A percentile compares a stretch with the other conserved stretches of the same genome.
These are phyloP conservation scores for Boletellus dicymbophilus DNA, from an alignment of 1,284 basidiomycete species.

Conservation along the genomic window DNA sequence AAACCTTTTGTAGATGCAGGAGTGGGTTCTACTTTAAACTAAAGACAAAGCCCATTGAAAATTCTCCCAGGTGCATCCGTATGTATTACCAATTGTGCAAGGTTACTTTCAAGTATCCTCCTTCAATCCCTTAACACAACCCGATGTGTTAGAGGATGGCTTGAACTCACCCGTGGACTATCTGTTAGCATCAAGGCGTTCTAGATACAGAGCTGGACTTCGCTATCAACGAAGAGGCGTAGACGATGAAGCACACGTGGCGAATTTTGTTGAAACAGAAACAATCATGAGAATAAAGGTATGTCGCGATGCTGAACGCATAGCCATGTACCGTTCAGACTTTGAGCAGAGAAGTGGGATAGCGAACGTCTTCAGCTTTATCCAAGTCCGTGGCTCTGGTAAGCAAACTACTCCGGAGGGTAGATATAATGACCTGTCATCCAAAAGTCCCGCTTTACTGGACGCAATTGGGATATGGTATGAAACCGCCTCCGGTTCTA, in stretches of 20 bases:
- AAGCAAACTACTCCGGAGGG: constrained; percentile 25
- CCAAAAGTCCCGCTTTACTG: constrained; percentile 84
- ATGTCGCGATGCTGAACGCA: constrained; percentile 14
- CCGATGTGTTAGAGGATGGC: constrained; percentile 47
- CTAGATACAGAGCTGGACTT: constrained; percentile 89
- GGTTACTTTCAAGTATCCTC: constrained; percentile 67
- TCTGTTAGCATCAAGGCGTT: constrained; percentile 81
- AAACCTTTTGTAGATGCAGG: constrained; percentile 77
- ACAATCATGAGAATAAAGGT: constrained; percentile 83
- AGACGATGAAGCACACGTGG: constrained; percentile 81
- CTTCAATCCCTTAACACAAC: constrained; percentile 58
- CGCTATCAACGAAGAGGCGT: constrained; percentile 96
- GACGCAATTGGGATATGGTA: constrained; percentile 80
- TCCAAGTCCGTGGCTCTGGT: constrained; percentile 91
- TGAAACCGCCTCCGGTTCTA: constrained; percentile 88
- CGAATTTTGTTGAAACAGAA: constrained; percentile 95
- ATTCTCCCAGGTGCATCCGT: constrained; percentile 48
- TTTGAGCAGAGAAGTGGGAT: constrained; percentile 60
- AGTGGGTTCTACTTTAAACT: constrained; percentile 40
- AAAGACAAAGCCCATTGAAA: neutral
- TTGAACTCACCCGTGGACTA: constrained; percentile 56
- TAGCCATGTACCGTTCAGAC: constrained; percentile 1
- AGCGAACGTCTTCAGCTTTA: constrained; percentile 82
- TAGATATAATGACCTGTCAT: constrained; percentile 7
- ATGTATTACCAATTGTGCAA: constrained; percentile 75